These are phyloP conservation scores for Populus hybrid DNA, from an alignment of 441 rosid species.

Conservation along the genomic window DNA sequence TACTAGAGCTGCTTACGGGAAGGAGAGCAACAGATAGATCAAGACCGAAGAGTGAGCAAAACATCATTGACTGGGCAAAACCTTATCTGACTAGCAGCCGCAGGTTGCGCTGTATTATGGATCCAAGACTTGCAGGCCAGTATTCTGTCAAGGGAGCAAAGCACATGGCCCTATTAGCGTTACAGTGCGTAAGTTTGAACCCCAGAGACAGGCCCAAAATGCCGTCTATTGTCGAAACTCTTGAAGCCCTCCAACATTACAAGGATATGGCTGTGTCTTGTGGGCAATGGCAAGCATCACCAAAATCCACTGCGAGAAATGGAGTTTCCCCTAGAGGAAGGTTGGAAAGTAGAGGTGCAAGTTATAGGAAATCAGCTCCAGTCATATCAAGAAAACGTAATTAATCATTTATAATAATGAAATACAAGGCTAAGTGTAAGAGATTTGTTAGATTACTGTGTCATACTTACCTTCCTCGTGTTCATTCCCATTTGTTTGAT, in stretches of 20 bases:
- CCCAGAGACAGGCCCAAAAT: conserved; percentile 77
- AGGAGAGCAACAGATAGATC: conserved; percentile 66
- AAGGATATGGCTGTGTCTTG: conserved; percentile 77
- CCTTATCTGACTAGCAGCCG: conserved; percentile 45
- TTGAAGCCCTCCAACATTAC: conserved; percentile 49
- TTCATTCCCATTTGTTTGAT: too few relatives aligned
- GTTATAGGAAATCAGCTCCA: conserved; percentile 37
- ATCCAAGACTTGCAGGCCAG: conserved; percentile 65
- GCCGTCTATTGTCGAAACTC: conserved; percentile 51
- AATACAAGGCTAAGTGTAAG: neutral
- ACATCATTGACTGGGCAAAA: conserved; percentile 75
- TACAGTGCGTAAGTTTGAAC: conserved; percentile 56
- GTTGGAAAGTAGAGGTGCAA: conserved; percentile 30
- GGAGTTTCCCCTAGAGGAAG: conserved; percentile 32
- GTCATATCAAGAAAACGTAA: conserved; percentile 24
- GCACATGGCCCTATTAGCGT: conserved; percentile 46
- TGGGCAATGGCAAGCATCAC: conserved; percentile 71
- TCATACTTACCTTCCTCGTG: too few relatives aligned
- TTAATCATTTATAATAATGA: neutral
- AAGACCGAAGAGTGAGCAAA: conserved; percentile 64
- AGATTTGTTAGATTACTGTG: too few relatives aligned
- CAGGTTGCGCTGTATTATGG: conserved; percentile 49
- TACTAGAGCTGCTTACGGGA: conserved; percentile 70
- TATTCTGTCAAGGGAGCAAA: conserved; percentile 75
- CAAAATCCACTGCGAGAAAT: conserved; percentile 27